phyloP scores from a whole-genome alignment of 129 eudicot genomes.

The Artemisia annua region DNA sequence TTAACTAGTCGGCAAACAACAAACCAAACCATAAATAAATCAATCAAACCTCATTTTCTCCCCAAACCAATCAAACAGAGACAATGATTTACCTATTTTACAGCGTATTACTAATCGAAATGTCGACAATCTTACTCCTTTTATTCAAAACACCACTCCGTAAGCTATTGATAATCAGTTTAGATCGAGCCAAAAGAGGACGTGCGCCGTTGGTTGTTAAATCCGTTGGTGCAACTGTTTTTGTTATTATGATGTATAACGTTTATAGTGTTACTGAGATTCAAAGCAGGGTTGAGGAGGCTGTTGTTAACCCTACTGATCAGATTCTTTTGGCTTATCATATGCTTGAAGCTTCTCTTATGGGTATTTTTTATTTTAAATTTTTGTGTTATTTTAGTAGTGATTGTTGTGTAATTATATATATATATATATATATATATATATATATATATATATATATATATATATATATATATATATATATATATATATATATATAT shows the following conservation, averaged over 20 bases:
- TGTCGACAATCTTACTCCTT: slow-evolving; percentile 50
- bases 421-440: no score
- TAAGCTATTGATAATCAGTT: slow-evolving; percentile 49
- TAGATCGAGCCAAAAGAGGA: slow-evolving; percentile 68
- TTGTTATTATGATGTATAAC: slow-evolving; percentile 53
- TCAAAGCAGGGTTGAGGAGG: slow-evolving; percentile 48
- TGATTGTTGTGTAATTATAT: no score
- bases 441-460: no score
- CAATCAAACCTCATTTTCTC: not conserved
- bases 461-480: no score
- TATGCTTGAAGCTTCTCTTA: slow-evolving; percentile 71
- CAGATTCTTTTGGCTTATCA: slow-evolving; percentile 53
- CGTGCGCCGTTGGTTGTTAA: slow-evolving; percentile 62
- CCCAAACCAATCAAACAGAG: no score
- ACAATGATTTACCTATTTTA: slow-evolving; percentile 54
- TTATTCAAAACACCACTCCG: slow-evolving; percentile 70
- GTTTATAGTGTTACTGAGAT: slow-evolving; percentile 44
- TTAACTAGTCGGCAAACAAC: slow-evolving; percentile 32
- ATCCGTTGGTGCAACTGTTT: slow-evolving; percentile 57
- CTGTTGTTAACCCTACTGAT: slow-evolving; percentile 59
- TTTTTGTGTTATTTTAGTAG: no score
- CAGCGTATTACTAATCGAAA: slow-evolving; percentile 46
- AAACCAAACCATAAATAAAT: not conserved
- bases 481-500: no score
- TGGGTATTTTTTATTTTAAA: slow-evolving; percentile 56